Conservation (phyloP, 2,329 filamentous ascomycete genomes). For the Claviceps paspali region DNA sequence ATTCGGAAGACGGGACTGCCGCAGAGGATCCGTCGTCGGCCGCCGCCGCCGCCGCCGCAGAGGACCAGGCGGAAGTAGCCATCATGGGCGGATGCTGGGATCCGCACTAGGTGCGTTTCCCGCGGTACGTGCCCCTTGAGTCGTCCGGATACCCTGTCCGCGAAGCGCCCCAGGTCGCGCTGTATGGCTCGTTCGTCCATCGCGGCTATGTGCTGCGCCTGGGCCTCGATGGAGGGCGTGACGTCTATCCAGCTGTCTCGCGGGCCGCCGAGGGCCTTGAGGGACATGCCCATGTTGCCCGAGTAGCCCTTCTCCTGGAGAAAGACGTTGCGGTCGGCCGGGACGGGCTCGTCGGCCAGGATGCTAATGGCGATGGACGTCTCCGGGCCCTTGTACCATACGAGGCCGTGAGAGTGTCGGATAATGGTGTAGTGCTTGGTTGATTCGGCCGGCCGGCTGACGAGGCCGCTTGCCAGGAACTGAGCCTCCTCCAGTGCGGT, state of each 20-base stretch:
- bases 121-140: conserved; percentile 34
- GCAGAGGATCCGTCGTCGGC: conserved; percentile 29
- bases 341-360: conserved; percentile 42
- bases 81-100: conserved; percentile 47
- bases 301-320: conserved; percentile 54
- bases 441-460: conserved; percentile 47
- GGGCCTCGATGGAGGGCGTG: conserved; percentile 38
- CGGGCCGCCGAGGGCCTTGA: conserved; percentile 46
- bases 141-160: conserved; percentile 36
- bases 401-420: conserved; percentile 46
- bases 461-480: conserved; percentile 49
- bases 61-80: conserved; percentile 56
- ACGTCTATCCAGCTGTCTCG: conserved; percentile 51
- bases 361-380: conserved; percentile 51
- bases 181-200: conserved; percentile 52
- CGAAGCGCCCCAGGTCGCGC: conserved; percentile 49
- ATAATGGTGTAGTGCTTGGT: conserved; percentile 52
- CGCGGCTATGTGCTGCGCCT: conserved; percentile 31
- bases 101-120: conserved; percentile 49
- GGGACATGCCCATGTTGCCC: conserved; percentile 51
- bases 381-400: conserved; percentile 50
- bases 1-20: conserved; percentile 53
- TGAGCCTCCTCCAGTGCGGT: conserved; percentile 40
- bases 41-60: conserved; percentile 24
- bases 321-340: conserved; percentile 45